Percentiles rank a stretch among this genome's conserved stretches.
Evolutionary conservation across 106 monocot species (phyloP).

Genomic region (Acorus gramineus): DNA sequence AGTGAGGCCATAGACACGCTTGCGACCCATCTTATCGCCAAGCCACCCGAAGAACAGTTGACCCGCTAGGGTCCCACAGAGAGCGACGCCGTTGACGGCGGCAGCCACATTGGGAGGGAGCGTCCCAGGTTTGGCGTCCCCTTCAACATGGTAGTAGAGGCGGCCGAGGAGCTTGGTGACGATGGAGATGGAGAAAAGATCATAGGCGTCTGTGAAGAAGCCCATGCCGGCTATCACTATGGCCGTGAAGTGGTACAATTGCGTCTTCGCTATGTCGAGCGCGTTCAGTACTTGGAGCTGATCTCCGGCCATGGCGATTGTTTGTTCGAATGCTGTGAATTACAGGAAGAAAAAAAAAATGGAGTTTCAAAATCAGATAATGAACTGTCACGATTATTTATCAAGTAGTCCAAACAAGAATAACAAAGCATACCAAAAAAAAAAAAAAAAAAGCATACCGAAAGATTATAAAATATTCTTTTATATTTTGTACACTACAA

Average conservation of each 20-base stretch:
- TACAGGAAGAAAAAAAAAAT: no score
- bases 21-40: conserved; percentile 85
- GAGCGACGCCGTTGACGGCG: conserved; percentile 85
- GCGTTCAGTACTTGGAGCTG: conserved; percentile 56
- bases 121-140: conserved; percentile 45
- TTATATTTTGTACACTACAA: no score
- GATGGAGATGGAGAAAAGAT: conserved; percentile 80
- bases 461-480: no score
- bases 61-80: conserved; percentile 72
- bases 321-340: no score
- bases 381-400: no score
- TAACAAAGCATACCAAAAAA: no score
- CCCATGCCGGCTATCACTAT: conserved; percentile 89
- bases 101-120: conserved; percentile 69
- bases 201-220: conserved; percentile 91
- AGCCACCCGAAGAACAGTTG: conserved; percentile 96
- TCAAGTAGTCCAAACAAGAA: no score
- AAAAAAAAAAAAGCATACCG: no score
- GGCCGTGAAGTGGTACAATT: conserved; percentile 77
- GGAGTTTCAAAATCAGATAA: no score
- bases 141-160: conserved; percentile 47
- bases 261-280: conserved; percentile 71
- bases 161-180: conserved; percentile 78
- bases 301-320: conserved; percentile 20
- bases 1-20: conserved; percentile 74